Base-by-base conservation (phyloP, 192 early-diverging fungal genomes). In the Globomyces pollinis-pini region DNA sequence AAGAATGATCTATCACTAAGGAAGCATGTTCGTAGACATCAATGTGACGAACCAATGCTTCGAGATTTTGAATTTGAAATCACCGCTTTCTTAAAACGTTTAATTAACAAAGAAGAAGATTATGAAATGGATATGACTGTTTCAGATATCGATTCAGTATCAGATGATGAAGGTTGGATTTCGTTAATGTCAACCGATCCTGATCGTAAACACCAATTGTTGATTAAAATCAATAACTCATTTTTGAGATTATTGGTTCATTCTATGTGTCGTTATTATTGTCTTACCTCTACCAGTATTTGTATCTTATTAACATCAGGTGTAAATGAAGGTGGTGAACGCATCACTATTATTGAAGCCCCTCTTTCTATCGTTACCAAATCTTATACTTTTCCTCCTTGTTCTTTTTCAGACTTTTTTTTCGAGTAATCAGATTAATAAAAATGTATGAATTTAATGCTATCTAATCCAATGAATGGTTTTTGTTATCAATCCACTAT, bases 1-100 rank as follows among this genome's bases (percentile, higher is more conserved):
- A 47, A 26, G 28, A 47, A 47, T 26, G 44, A 47, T 15, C 23
- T 20, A 15, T 28, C 23, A 26, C 28, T 47, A 26, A 21, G 44
- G 5, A 20, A 47, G n/a, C 44, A 47, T 47, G 44, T 47, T 26
- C 23, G 44, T 8, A 47, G 44, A 47, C 28, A 47, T 26, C 28
- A 20, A 26, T 47, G 44, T 26, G 44, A 47, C 24, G 44, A 47
- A 26, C 44, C 44, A 7, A 11, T 47, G 23, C 23, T 47, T 3
- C 23, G 28, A 47, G 44, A 47, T 15, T 47, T 47, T 47, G 44
- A 47, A 47, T 47, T 28, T 47, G 44, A 47, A 47, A 47, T 47
- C 28, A 21, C 1, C 23, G 28, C 6, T 15, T 47, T 47, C 15
- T 12, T 47, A 20, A 47, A 47, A 26, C 23, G 28, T 6, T 47